phyloP scores from a whole-genome alignment of 2,329 filamentous ascomycete genomes.

The Claviceps sp. region DNA sequence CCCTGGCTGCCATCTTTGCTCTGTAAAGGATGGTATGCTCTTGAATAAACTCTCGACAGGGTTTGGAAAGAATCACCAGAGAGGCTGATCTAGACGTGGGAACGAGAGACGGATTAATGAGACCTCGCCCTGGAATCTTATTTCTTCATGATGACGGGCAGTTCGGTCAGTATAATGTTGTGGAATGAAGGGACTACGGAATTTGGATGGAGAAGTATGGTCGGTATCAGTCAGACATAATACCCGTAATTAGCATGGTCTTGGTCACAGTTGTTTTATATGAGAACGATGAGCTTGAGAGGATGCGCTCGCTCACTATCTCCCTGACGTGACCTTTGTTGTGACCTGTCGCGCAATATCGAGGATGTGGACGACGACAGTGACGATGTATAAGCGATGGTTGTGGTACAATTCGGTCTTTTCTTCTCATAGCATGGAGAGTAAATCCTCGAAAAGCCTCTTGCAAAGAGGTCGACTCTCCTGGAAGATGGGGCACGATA shows the following conservation, averaged over 20 bases:
- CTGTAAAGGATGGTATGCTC: conserved; percentile 24
- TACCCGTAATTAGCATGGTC: neutral
- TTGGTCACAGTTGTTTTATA: neutral
- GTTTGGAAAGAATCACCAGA: no score
- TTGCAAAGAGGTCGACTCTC: no score
- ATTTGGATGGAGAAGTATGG: neutral
- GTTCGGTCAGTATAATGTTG: neutral
- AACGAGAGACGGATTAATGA: neutral
- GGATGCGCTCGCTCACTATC: neutral
- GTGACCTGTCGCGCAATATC: no score
- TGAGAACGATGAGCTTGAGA: neutral
- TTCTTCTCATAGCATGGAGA: no score
- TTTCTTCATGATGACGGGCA: neutral
- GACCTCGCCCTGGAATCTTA: neutral
- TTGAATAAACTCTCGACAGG: neutral
- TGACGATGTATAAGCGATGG: no score
- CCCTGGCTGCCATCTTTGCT: conserved; percentile 35
- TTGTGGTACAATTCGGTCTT: no score
- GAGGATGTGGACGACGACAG: no score
- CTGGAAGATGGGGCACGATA: no score
- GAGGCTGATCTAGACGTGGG: neutral
- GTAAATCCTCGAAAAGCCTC: no score
- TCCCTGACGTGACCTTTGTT: no score
- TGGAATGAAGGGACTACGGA: neutral
- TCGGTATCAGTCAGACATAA: neutral